Evolutionary conservation across 2,329 filamentous ascomycete genomes (phyloP), one percentile per base, ranked within the genome.

Genomic region (Calycina marina): DNA sequence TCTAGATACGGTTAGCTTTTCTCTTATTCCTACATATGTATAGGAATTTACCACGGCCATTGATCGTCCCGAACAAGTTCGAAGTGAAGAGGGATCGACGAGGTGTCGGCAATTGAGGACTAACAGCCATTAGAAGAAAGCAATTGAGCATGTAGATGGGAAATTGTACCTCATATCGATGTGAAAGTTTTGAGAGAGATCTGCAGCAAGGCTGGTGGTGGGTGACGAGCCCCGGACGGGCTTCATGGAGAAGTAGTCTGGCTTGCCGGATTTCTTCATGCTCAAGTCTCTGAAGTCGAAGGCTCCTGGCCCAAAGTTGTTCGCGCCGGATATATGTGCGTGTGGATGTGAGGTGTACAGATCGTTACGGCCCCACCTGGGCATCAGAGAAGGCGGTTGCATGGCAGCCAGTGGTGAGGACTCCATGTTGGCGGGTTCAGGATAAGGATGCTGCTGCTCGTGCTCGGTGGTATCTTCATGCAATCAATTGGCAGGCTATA

Each of bases 111-210:
- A 86, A 67, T 56, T 81, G 77, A 18, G 84, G 84, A 57, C 84
- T 93, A 56, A 35, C 12, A 18, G 16, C 29, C 11, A 24, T 38
- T 18, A 29, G 42, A 28, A 14, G 30, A 20, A 14, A 15, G 15
- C 6, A 24, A 25, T 25, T 5, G 11, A 11, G 13, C 5, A 30
- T 10, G 14, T 4, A 14, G 16, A 28, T 22, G 14, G 11, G 24
- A 6, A 20, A 69, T 46, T 65, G n/a, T 22, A 94, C 88, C 86
- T 94, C 52, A 79, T 84, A 58, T 94, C 86, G 55, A 96, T 81
- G 54, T 88, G 81, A 55, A 96, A 93, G 63, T 96, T 98, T 54
- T 93, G 85, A 37, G 86, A 94, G 48, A 96, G 68, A 59, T 98
- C 90, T 40, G 85, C 86, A 25, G 86, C 88, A 46, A 98, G 63